Base-by-base conservation (phyloP, 2,329 filamentous ascomycete genomes). In the Aspergillus pseudonomiae region DNA sequence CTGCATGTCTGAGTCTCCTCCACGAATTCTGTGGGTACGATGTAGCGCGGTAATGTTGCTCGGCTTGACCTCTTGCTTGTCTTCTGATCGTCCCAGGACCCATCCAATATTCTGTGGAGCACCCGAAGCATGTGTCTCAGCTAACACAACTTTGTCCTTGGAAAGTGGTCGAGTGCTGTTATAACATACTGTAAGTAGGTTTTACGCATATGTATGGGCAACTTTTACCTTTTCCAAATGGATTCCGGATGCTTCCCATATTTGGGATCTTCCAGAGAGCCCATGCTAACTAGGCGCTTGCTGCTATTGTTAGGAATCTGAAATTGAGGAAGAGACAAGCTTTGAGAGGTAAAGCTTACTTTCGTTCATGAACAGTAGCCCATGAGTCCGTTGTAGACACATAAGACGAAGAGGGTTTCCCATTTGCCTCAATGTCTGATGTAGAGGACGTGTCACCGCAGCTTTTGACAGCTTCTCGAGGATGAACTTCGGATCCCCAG, bases 311-410 rank as follows among this genome's bases (percentile, higher is more conserved):
- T 48, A 68, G 65, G n/a, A 58, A 9, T 30, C 28, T 28, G 36
- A n/a, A 28, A 16, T 1, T 28, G 4, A 54, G 19, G 11, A 19
- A 19, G 21, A 34, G n/a, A 16, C 46, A 24, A 7, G 12, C 11
- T 12, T n/a, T n/a, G 12, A 14, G 12, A 43, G 24, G n/a, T 24
- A 36, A 45, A 19, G 65, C 70, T 67, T 64, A 71, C 70, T 66
- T 66, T 63, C 50, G 58, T 28, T 68, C 66, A 50, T 65, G 60
- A 32, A 65, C 61, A 10, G 69, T 70, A n/a, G 67, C 64, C 70
- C 70, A 70, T 2, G 70, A 72, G 57, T 70, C 65, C 28, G 65
- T 66, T 39, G 69, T 71, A 16, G 70, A 70, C 21, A 61, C 41
- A 41, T 58, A 67, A 6, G 70, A 70, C 16, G 65, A 63, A 28